A percentile compares a stretch with the other conserved stretches of the same genome.
These are phyloP conservation scores for Phaeoacremonium minimum DNA, from an alignment of 2,329 filamentous ascomycete genomes.

Conservation along the genomic window DNA sequence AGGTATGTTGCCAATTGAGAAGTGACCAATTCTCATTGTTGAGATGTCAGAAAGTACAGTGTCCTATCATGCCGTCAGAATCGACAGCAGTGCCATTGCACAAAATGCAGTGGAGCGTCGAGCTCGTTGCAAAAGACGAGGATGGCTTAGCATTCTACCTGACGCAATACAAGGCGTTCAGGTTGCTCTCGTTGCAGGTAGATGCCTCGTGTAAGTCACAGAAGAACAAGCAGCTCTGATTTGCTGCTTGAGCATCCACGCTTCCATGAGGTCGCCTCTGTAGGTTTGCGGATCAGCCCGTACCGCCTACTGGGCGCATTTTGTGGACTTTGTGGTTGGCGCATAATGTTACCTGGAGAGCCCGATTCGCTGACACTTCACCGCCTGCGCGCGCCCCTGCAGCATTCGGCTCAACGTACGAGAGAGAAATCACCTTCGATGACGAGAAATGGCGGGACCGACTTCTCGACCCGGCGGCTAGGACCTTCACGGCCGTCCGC, in stretches of 20 bases:
- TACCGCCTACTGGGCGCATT: too few relatives aligned
- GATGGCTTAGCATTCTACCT: slow-evolving; percentile 20
- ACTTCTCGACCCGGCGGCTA: slow-evolving; percentile 26
- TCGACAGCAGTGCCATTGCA: too few relatives aligned
- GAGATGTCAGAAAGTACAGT: too few relatives aligned
- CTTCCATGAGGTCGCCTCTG: too few relatives aligned
- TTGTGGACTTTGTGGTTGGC: too few relatives aligned
- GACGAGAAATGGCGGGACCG: slow-evolving; percentile 29
- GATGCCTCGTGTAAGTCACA: slow-evolving; percentile 19
- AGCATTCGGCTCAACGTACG: slow-evolving; percentile 32
- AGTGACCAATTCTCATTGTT: too few relatives aligned
- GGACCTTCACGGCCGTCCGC: slow-evolving; percentile 25
- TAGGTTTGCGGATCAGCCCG: too few relatives aligned
- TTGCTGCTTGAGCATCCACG: slow-evolving; percentile 4
- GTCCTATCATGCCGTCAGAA: too few relatives aligned
- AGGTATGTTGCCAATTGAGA: too few relatives aligned
- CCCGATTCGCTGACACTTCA: slow-evolving; percentile 11
- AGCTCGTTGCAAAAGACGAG: slow-evolving; percentile 15
- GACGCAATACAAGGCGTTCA: slow-evolving; percentile 21
- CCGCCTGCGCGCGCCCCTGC: too few relatives aligned
- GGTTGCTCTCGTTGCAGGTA: slow-evolving; percentile 19
- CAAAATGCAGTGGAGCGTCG: slow-evolving; percentile 16
- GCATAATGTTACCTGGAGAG: not conserved
- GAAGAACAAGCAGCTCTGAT: slow-evolving; percentile 13
- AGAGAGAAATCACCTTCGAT: slow-evolving; percentile 25